Evolutionary conservation across 148 eudicot species (phyloP), one percentile per base, ranked within the genome.

Genomic region (Fagopyrum esculentum): DNA sequence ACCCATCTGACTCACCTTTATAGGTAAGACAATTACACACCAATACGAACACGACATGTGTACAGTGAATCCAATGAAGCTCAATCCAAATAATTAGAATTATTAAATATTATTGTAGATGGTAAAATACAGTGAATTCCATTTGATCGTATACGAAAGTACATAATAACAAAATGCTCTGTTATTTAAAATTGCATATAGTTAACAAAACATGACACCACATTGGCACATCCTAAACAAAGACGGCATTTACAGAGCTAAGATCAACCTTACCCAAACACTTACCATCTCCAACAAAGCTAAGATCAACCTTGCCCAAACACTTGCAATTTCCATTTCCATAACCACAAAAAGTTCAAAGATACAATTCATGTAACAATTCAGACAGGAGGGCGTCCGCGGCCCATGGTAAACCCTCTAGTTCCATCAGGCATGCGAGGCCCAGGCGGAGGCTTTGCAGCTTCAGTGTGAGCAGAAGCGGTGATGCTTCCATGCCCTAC

Each of bases 401-500:
- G 92, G 22, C 98, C 98, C 93, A 94, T 80, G 12, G 91, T 64
- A 76, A 94, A 94, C 75, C 98, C 98, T 81, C 83, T 82, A 6
- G 96, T 91, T 60, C 98, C 98, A 77, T 94, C 98, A 9, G 98
- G 98, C 98, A 94, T 91, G 78, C 81, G 85, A 4, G 97, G 98
- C 70, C 98, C 98, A 1, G 95, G 96, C 50, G 93, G 98, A 19
- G 95, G 91, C 76, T 85, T 91, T 13, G 82, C 74, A 51, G 86
- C 80, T 82, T 89, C 97, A 54, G 69, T 80, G 64, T 73, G 84
- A 76, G 78, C 82, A 7, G 77, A 63, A 29, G 73, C 40, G 50
- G 54, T 61, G n/a, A 13, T 16, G 7, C 82, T 73, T 48, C 97
- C 97, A 77, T 91, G 93, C 9, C 95, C 97, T 89, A 57, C 30